phyloP scores from a whole-genome alignment of 2,329 filamentous ascomycete species.

The Alternaria novae-zelandiae region DNA sequence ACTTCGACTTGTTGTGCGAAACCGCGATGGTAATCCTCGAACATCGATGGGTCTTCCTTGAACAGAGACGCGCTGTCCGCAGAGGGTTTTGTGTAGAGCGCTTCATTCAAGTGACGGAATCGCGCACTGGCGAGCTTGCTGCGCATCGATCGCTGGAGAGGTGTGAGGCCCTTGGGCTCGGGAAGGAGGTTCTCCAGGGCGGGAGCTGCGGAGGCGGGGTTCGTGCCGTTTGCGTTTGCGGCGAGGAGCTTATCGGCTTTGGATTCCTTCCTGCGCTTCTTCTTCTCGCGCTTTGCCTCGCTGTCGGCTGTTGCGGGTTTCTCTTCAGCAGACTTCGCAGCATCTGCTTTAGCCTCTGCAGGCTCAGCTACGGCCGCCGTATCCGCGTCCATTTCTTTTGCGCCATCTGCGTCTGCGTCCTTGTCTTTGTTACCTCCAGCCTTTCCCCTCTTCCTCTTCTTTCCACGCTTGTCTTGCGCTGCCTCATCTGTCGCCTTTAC shows the following conservation, averaged over 20 bases:
- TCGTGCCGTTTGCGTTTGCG: constrained; percentile 16
- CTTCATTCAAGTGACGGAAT: constrained; percentile 97
- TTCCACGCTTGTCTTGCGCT: constrained; percentile 47
- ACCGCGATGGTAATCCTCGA: constrained; percentile 93
- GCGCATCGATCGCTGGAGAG: constrained; percentile 91
- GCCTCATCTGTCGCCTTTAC: constrained; percentile 32
- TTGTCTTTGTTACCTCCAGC: constrained; percentile 28
- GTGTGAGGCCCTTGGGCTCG: constrained; percentile 73
- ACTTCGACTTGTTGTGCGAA: constrained; percentile 94
- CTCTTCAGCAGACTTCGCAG: constrained; percentile 3
- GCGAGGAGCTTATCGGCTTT: constrained; percentile 10
- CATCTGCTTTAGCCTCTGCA: constrained; percentile 18
- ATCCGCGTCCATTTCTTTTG: constrained; percentile 21
- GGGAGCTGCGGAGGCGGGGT: constrained; percentile 4
- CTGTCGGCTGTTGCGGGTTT: constrained; percentile 20
- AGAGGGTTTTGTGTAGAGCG: constrained; percentile 91
- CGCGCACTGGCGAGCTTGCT: constrained; percentile 93
- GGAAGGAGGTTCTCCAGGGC: constrained; percentile 35
- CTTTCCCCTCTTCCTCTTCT: constrained; percentile 42
- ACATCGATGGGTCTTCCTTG: constrained; percentile 85
- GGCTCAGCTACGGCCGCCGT: constrained; percentile 33
- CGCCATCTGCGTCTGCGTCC: constrained; percentile 32
- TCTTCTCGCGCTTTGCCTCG: constrained; percentile 35
- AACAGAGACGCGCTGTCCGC: constrained; percentile 83
- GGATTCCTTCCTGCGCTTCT: constrained; percentile 16